Percentiles rank a stretch among this genome's conserved stretches.
phyloP scores from a whole-genome alignment of 75 land plant genomes.

The Chamaecyparis obtusa region DNA sequence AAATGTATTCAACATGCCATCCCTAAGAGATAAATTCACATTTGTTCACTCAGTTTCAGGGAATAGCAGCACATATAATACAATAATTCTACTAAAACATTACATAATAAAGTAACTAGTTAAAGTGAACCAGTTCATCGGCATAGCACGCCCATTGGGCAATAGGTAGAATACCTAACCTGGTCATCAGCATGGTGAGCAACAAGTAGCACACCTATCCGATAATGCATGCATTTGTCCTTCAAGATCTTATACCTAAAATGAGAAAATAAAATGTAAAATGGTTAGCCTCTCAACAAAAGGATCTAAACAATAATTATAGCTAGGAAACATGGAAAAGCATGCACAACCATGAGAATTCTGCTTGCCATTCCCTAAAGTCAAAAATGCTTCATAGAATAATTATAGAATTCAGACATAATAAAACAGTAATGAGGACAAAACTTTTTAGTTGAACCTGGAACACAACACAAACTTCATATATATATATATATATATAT shows the following conservation, averaged over 20 bases:
- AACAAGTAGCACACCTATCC: conserved; percentile 58
- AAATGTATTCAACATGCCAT: neutral
- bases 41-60: neutral
- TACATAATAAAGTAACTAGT: neutral
- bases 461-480: no score
- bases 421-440: no score
- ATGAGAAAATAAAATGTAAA: neutral
- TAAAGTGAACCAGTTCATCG: conserved; percentile 75
- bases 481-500: no score
- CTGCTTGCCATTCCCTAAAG: neutral
- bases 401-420: no score
- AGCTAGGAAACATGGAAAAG: neutral
- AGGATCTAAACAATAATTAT: neutral
- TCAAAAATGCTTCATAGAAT: neutral
- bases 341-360: neutral
- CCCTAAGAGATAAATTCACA: neutral
- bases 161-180: conserved; percentile 66
- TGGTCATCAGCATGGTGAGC: conserved; percentile 98
- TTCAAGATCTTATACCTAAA: conserved; percentile 73
- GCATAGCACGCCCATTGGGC: conserved; percentile 64
- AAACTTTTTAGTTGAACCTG: no score
- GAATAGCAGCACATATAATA: neutral
- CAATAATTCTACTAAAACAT: neutral
- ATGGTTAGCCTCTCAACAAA: neutral
- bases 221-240: conserved; percentile 47